Evolutionary conservation across 371 early-diverging fungal species (phyloP), one percentile per base, ranked within the genome.

Genomic region (Saksenaea vasiformis): DNA sequence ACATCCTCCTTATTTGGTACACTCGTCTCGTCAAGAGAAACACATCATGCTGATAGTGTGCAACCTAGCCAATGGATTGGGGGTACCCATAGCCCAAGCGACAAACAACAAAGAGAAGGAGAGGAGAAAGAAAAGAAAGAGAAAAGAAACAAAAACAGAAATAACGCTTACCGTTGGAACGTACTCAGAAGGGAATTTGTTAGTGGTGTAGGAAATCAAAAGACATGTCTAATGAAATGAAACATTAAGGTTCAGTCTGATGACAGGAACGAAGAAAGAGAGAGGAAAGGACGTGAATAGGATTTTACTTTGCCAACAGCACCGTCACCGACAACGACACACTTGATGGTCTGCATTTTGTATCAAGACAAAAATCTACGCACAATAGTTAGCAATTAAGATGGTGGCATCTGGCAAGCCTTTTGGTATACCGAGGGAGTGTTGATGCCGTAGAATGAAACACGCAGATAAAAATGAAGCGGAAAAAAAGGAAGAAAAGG

Each of bases 261-360:
- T 31, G 39, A 28, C 19, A 41, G 26, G 19, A 34, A 24, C 54
- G 58, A 17, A n/a, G 34, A 54, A 58, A 51, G 22, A 54, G 44
- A 26, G 56, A 47, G 10, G 34, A 14, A 44, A 37, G 24, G 10
- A 54, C 13, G 22, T 9, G 13, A n/a, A n/a, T 22, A 27, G 31
- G 31, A 31, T 61, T 71, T 69, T 84, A 90, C 93, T 87, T 98
- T 96, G 72, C 97, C 97, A 73, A 98, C 98, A 61, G 97, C 97
- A 89, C 98, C 98, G 82, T 98, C 98, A 62, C 98, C 98, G 58
- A 98, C 97, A 44, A 98, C 98, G 62, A 94, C 94, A 80, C 95
- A 94, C 79, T 93, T 93, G 66, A 94, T 93, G 53, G 93, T 92
- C 75, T 91, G 91, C 91, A 92, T 91, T 58, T 26, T 31, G 64